Evolutionary conservation across 805 yeast genomes (phyloP).

Genomic region (Sugiyamaella floridensis): DNA sequence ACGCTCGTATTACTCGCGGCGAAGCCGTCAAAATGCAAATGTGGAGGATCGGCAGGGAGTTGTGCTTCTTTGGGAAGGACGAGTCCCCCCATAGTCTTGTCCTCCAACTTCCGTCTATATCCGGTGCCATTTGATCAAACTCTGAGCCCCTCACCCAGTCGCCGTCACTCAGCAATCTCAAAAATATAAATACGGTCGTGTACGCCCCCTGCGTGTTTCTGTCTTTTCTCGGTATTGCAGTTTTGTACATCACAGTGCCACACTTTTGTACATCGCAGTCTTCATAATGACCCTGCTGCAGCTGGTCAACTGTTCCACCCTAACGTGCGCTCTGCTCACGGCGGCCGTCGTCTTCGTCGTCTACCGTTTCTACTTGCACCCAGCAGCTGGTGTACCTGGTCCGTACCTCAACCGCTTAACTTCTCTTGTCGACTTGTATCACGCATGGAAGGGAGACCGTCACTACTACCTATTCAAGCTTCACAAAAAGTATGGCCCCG

Average conservation of each 20-base stretch:
- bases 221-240: no score
- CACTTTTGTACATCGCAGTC: no score
- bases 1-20: not conserved
- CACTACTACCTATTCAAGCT: conserved; percentile 10
- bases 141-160: no score
- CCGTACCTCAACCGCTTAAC: conserved; percentile 13
- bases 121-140: no score
- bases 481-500: conserved; percentile 14
- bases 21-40: not conserved
- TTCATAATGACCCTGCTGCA: no score
- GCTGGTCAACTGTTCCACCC: not conserved
- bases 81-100: not conserved
- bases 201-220: no score
- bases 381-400: conserved; percentile 14
- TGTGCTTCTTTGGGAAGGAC: not conserved
- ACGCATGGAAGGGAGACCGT: conserved; percentile 17
- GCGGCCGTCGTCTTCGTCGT: conserved; percentile 3
- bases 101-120: not conserved
- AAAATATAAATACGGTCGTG: no score
- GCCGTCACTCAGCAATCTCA: no score
- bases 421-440: conserved; percentile 12
- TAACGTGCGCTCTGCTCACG: conserved; percentile 8
- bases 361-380: conserved; percentile 10
- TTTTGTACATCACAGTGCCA: no score
- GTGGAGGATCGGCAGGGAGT: not conserved